These are phyloP conservation scores for Entomortierella chlamydospora DNA, from an alignment of 192 early-diverging fungal genomes.

Conservation along the genomic window DNA sequence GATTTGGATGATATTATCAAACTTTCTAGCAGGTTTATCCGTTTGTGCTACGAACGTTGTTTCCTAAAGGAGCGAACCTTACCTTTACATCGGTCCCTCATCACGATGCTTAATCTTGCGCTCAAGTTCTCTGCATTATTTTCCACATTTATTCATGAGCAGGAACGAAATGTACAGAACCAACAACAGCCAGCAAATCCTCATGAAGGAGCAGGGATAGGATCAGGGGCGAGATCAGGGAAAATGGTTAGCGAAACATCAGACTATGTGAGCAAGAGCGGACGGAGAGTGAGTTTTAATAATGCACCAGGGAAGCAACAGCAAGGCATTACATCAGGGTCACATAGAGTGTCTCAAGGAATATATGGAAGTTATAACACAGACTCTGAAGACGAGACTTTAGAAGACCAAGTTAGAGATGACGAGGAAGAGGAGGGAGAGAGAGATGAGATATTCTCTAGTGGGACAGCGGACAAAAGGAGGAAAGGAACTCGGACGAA, in stretches of 20 bases:
- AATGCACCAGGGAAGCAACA: neutral
- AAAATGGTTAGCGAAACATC: no score
- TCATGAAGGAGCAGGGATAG: neutral
- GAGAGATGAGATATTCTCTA: neutral
- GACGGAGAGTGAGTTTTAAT: conserved; percentile 29
- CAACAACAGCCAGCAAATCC: neutral
- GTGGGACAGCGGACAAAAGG: neutral
- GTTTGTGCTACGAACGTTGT: conserved; percentile 38
- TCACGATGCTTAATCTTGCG: conserved; percentile 36
- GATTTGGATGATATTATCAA: conserved; percentile 45
- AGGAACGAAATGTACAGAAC: neutral
- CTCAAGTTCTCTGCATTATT: conserved; percentile 38
- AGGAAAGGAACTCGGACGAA: neutral
- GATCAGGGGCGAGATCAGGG: no score
- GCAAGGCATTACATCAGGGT: neutral
- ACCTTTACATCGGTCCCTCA: conserved; percentile 34
- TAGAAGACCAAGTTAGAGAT: neutral
- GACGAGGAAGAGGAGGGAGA: neutral
- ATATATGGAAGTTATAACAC: neutral
- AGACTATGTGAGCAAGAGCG: neutral
- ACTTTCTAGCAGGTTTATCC: conserved; percentile 19
- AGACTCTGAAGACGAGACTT: conserved; percentile 4
- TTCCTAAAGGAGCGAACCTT: conserved; percentile 37
- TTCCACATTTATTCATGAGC: conserved; percentile 21
- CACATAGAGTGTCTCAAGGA: neutral